Base-by-base conservation (phyloP, 805 yeast genomes). In the Candida germanica region DNA sequence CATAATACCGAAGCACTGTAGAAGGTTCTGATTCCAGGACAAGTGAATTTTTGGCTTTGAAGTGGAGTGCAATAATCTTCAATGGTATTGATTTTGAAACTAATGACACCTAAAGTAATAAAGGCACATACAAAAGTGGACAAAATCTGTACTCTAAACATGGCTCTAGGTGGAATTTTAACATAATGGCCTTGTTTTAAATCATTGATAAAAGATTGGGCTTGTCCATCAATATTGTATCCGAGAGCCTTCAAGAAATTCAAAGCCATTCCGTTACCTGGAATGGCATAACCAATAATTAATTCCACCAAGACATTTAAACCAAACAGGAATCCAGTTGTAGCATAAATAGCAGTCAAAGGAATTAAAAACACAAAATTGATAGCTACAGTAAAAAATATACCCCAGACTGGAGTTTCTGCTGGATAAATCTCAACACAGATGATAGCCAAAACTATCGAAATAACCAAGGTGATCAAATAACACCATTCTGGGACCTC, bases 401-500 rank as follows among this genome's bases (percentile, higher is more conserved):
- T 57, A 0, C 80, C 81, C 79, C 80, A 80, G 14, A 77, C 71
- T 3, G 85, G 83, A 5, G 80, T 70, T 32, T 74, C 75, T 1
- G 77, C 66, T 2, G 75, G 75, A 33, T 66, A 73, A 6, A 67
- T 43, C 33, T 64, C 48, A 10, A 75, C 76, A 40, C 71, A 62
- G 0, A 66, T 44, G n/a, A 74, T 54, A 54, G 66, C 55, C 25
- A 73, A 56, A 3, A 65, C 49, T 8, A 76, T 59, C n/a, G 79
- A 61, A 14, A 64, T 43, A 12, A 76, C 39, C 30, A 79, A 62
- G 10, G 74, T 59, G 2, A 56, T 40, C 6, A 59, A 46, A 47
- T 71, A 81, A 83, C 87, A 80, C 79, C 80, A 77, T 44, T 78
- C 83, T 1, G 93, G 91, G 13, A 79, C 86, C 44, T 82, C 87